Base-by-base conservation (phyloP, 2,329 filamentous ascomycete genomes). In the Exophiala mesophila region DNA sequence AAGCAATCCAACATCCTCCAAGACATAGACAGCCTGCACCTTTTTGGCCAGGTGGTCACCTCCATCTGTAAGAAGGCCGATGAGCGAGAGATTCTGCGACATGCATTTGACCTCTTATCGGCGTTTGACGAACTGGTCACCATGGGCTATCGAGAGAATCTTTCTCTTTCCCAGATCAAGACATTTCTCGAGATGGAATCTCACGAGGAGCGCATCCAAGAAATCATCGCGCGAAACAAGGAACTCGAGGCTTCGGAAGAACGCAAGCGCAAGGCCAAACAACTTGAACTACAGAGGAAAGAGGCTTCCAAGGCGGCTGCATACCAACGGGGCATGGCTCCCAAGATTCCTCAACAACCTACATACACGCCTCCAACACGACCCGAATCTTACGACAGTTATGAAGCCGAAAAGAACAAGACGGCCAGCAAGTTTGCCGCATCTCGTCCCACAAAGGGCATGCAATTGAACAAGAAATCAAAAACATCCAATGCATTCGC, bases 111-210 rank as follows among this genome's bases (percentile, higher is more conserved):
- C 63, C 76, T 98, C 29, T 80, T 98, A 52, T 94, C 87, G 64
- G 92, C 92, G 34, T 98, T 97, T 59, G 92, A 98, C 61, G 92
- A 98, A 71, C 77, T 98, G 45, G 90, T 98, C 47, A 96, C 90
- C 1, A 74, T 95, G 51, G 92, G 92, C 9, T 97, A 98, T 70
- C 73, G 92, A 60, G 92, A 98, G 71, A 98, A 98, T 67, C 71
- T 98, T 56, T 94, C 90, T 17, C 79, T 98, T 58, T 87, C 82
- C 67, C 94, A 98, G 70, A 98, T 98, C 73, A 96, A 94, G 77
- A 96, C 92, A 2, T 98, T 98, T 74, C 68, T 98, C 56, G 94
- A 97, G 62, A 98, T 98, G 92, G 92, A 98, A 68, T 92, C 85
- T 67, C 92, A 98, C 61, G 94, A 98, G 69, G 92, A 98, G 75